Evolutionary conservation across 371 early-diverging fungal species (phyloP).

Genomic region (Parasitella parasitica): DNA sequence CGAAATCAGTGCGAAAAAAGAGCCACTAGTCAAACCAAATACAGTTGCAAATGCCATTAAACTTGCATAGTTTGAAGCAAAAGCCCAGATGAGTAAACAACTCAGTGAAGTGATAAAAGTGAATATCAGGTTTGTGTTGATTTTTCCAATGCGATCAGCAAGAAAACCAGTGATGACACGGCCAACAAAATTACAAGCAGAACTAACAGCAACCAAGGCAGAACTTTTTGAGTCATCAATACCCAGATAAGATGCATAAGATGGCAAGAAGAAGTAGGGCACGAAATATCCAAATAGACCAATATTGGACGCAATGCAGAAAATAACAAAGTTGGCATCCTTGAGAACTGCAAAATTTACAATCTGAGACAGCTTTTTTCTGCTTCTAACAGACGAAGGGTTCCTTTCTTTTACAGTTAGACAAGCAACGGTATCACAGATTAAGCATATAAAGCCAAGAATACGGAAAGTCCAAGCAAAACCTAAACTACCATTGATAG

Average conservation of each 20-base stretch:
- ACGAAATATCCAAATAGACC: slow-evolving; percentile 58
- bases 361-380: slow-evolving; percentile 33
- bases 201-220: slow-evolving; percentile 33
- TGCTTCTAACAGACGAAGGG: slow-evolving; percentile 10
- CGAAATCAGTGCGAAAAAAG: slow-evolving; percentile 40
- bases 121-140: slow-evolving; percentile 40
- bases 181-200: slow-evolving; percentile 60
- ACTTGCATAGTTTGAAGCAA: slow-evolving; percentile 38
- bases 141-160: slow-evolving; percentile 49
- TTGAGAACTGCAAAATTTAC: slow-evolving; percentile 45
- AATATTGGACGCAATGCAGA: slow-evolving; percentile 43
- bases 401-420: slow-evolving; percentile 39
- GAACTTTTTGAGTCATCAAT: slow-evolving; percentile 30
- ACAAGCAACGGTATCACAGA: slow-evolving; percentile 33
- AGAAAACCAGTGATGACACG: slow-evolving; percentile 50
- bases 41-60: slow-evolving; percentile 43
- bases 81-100: slow-evolving; percentile 53
- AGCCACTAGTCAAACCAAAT: slow-evolving; percentile 44
- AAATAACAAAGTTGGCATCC: slow-evolving; percentile 46
- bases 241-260: slow-evolving; percentile 35
- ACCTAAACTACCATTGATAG: slow-evolving; percentile 55
- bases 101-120: slow-evolving; percentile 32
- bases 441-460: slow-evolving; percentile 51
- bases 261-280: slow-evolving; percentile 60
- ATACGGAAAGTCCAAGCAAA: slow-evolving; percentile 59